Base-by-base conservation (phyloP, 2,329 filamentous ascomycete species). In the Cercospora berteroae region DNA sequence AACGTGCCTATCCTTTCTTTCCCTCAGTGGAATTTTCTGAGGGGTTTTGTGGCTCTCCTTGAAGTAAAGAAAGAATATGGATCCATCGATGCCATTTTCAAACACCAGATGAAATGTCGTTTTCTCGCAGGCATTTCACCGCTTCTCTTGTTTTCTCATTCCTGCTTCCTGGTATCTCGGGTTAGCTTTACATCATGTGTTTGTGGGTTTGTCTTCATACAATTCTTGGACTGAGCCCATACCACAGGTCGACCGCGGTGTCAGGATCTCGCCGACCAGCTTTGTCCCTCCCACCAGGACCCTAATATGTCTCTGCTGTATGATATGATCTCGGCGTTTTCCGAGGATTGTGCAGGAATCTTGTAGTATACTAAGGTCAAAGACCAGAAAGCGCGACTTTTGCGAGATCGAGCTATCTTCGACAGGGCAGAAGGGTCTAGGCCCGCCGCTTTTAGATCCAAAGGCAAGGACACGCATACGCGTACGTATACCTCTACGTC, bases 401-500 rank as follows among this genome's bases (percentile, higher is more conserved):
- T 23, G 44, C 44, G n/a, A 48, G 44, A 23, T 18, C 44, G 44
- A 48, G n/a, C n/a, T n/a, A n/a, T n/a, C n/a, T n/a, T n/a, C n/a
- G 36, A 42, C 36, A 42, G 16, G 16, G 44, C 44, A 20, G n/a
- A 18, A 23, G 44, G 44, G 44, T 23, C 42, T 44, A 42, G 36
- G 12, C 23, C 60, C 29, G 36, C 6, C 16, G 36, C 36, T 42
- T 5, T 42, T 5, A 52, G 29, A 56, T 20, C 29, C 20, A 63
- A 23, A 29, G 4, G n/a, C 18, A 31, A 63, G 56, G 31, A 29
- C 33, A 57, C 50, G 20, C 50, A 44, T 8, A 23, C 39, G 64
- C 48, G 48, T 67, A 64, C 66, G 66, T 64, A 62, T 48, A 23
- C 61, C 9, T 50, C 57, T 42, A 67, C 66, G 66, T 67, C 65